phyloP scores from a whole-genome alignment of 2,329 filamentous ascomycete species.

The Domatiomyces catenatus region DNA sequence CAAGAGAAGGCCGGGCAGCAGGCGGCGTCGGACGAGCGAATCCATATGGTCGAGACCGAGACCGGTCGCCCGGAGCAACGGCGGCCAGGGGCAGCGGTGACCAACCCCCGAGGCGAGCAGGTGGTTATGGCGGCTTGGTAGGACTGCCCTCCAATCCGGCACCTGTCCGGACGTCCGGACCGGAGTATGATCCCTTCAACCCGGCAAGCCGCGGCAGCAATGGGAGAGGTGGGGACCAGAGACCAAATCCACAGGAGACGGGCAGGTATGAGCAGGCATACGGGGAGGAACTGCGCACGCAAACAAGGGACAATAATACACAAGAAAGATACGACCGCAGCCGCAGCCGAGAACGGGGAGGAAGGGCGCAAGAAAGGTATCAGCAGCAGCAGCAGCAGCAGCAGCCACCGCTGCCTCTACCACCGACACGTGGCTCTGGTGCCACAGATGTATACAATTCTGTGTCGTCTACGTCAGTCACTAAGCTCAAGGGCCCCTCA shows the following conservation, averaged over 20 bases:
- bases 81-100: neutral
- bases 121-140: constrained; percentile 14
- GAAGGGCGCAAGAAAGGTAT: neutral
- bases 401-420: neutral
- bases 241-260: constrained; percentile 6
- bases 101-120: constrained; percentile 8
- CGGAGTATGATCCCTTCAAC: neutral
- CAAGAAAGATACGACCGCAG: constrained; percentile 11
- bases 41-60: constrained; percentile 11
- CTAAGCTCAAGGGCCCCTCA: constrained; percentile 4
- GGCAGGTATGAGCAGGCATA: neutral
- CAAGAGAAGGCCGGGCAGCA: neutral
- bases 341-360: constrained; percentile 7
- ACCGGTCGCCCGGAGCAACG: constrained; percentile 1
- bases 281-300: neutral
- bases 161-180: neutral
- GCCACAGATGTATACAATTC: neutral
- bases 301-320: neutral
- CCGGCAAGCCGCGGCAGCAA: neutral
- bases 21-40: constrained; percentile 5
- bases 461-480: neutral
- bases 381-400: neutral
- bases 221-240: constrained; percentile 6
- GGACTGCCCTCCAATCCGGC: neutral
- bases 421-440: neutral